phyloP scores from a whole-genome alignment of 306 rosid genomes.

The Luffa aegyptiaca region DNA sequence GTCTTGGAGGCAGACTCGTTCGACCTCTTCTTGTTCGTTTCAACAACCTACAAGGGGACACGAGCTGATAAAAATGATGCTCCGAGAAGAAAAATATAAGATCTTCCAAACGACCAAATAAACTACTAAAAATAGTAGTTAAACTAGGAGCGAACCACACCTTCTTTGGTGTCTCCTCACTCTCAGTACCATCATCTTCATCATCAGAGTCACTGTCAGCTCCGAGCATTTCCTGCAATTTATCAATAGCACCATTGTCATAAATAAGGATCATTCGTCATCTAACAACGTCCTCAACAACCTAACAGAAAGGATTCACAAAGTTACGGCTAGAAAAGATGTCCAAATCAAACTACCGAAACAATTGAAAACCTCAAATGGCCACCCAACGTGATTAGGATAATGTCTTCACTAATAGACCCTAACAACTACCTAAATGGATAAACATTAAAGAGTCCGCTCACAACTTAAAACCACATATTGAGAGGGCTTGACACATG shows the following conservation, averaged over 20 bases:
- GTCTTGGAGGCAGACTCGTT: slow-evolving; percentile 52
- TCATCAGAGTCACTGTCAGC: slow-evolving; percentile 22
- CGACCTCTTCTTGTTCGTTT: slow-evolving; percentile 49
- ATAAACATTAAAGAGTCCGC: neutral
- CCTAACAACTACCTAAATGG: neutral
- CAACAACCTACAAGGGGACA: slow-evolving; percentile 17
- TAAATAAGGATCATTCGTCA: neutral
- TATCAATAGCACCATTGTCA: neutral
- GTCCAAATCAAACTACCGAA: neutral
- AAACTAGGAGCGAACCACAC: slow-evolving; percentile 12
- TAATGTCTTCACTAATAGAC: neutral
- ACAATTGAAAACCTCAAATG: neutral
- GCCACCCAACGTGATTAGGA: neutral
- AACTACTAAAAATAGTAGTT: neutral
- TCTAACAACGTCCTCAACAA: neutral
- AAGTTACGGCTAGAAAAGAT: neutral
- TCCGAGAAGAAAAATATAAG: neutral
- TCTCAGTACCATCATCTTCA: slow-evolving; percentile 14
- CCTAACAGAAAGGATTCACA: neutral
- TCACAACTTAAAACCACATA: neutral
- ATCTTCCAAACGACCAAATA: neutral
- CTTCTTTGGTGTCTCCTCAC: slow-evolving; percentile 54
- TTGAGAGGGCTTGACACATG: neutral
- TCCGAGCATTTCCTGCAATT: slow-evolving; percentile 34
- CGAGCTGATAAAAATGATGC: neutral